A percentile compares a stretch with the other conserved stretches of the same genome.
phyloP scores from a whole-genome alignment of 345 rosid genomes.

The Boechera divaricarpa region DNA sequence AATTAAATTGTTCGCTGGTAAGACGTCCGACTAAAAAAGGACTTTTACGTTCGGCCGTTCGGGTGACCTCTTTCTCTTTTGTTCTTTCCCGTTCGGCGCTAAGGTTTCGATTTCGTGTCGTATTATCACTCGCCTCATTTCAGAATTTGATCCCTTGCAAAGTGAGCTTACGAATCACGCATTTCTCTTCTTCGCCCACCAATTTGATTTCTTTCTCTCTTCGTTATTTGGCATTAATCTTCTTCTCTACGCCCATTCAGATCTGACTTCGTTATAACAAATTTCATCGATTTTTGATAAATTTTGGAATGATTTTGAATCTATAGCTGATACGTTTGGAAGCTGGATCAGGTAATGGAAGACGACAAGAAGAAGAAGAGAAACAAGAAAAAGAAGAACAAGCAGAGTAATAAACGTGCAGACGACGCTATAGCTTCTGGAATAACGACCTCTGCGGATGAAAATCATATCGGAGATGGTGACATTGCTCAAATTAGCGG shows the following conservation, averaged over 20 bases:
- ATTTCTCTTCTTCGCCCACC: conserved; percentile 6
- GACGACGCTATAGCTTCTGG: conserved; percentile 42
- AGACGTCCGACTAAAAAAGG: not conserved
- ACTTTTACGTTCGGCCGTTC: not conserved
- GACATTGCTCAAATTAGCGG: conserved; percentile 41
- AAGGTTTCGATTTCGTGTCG: conserved; percentile 25
- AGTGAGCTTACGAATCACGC: conserved; percentile 1
- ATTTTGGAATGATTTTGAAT: not conserved
- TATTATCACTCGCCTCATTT: conserved; percentile 23
- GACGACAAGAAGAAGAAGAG: conserved; percentile 70
- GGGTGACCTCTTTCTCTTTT: conserved; percentile 5
- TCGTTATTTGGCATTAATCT: not conserved
- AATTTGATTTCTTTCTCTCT: conserved; percentile 9
- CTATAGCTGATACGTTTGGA: conserved; percentile 1
- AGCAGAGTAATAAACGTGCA: conserved; percentile 47
- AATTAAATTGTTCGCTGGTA: not conserved
- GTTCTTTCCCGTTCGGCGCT: conserved; percentile 29
- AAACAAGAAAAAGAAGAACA: conserved; percentile 71
- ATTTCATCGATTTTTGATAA: conserved; percentile 6
- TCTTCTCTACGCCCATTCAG: conserved; percentile 23
- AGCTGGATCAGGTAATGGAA: conserved; percentile 57
- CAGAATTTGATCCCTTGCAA: not conserved
- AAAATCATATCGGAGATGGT: conserved; percentile 42
- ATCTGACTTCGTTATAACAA: conserved; percentile 20
- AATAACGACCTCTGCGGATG: conserved; percentile 33